Evolutionary conservation across 176 grass and related monocot genomes (phyloP).

Genomic region (Cocos nucifera): DNA sequence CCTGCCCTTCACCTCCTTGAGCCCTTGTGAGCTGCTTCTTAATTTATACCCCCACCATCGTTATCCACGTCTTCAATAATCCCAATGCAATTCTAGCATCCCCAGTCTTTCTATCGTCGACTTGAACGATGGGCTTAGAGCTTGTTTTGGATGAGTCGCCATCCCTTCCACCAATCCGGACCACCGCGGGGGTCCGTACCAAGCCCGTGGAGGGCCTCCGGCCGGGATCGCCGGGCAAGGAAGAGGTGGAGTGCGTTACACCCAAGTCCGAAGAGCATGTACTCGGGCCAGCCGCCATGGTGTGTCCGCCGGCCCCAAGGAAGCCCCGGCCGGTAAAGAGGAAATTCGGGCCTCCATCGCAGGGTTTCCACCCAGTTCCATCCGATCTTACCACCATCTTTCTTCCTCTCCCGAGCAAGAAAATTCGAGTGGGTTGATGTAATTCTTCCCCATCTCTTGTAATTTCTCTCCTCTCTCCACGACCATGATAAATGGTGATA

Average conservation of each 20-base stretch:
- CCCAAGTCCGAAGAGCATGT: neutral
- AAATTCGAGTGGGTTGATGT: neutral
- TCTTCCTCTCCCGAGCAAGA: neutral
- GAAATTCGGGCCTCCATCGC: neutral
- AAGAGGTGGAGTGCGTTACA: neutral
- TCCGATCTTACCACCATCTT: neutral
- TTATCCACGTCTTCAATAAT: neutral
- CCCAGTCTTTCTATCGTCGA: neutral
- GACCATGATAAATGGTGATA: too few relatives aligned
- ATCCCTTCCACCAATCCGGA: too few relatives aligned
- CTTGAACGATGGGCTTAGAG: neutral
- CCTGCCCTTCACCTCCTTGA: neutral
- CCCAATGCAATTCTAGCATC: too few relatives aligned
- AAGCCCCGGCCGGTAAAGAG: neutral
- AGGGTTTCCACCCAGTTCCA: constrained; percentile 1
- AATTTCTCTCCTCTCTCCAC: too few relatives aligned
- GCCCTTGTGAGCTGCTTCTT: constrained; percentile 4
- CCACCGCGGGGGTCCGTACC: too few relatives aligned
- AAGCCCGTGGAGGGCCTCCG: too few relatives aligned
- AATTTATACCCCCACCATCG: neutral
- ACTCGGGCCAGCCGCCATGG: neutral
- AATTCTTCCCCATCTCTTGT: too few relatives aligned
- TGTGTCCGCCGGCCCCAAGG: constrained; percentile 9
- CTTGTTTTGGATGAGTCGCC: neutral
- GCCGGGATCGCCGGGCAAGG: neutral